Base-by-base conservation (phyloP, 176 grass and related monocot species). In the Saccharum officinarum region DNA sequence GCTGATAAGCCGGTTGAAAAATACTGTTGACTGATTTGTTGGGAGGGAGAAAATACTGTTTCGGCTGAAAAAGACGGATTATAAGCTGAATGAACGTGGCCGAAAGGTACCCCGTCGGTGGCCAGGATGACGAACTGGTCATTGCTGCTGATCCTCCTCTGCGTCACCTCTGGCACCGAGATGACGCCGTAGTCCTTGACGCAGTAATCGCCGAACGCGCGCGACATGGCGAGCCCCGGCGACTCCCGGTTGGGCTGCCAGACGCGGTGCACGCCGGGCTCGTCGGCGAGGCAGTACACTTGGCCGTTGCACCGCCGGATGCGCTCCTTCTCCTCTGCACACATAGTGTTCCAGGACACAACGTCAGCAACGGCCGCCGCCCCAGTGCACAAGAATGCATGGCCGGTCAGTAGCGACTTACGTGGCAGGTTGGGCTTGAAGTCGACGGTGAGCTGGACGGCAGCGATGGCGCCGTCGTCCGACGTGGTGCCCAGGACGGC, bases 221-320 rank as follows among this genome's bases (percentile, higher is more conserved):
- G 89, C 26, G 97, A 99, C 97, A 99, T 99, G 40, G 97, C 97
- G 18, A 99, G 76, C 9, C 97, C 97, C 3, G 94, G 94, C 44
- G 84, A 76, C 46, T 97, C 97, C 80, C 80, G 71, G 28, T 77
- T 70, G 4, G 94, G 94, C 25, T 84, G 63, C 94, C 94, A 99
- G 5, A 99, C 71, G 33, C 97, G 88, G 85, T 97, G 82, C 78
- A 99, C 75, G 10, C 94, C 92, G 0, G 97, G 97, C 77, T 99
- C 97, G 86, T 99, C 97, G 5, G 34, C 52, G 75, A 91, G 84
- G 81, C 79, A 91, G 26, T 57, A 84, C 81, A 99, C 94, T 3
- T 85, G 71, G 17, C 97, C 97, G 9, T 94, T 97, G 84, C 94
- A 92, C 80, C 79, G 75, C 15, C 37, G 89, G 87, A 99, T 99